Evolutionary conservation across 1,284 basidiomycete genomes (phyloP).

Genomic region (Tausonia pullulans): DNA sequence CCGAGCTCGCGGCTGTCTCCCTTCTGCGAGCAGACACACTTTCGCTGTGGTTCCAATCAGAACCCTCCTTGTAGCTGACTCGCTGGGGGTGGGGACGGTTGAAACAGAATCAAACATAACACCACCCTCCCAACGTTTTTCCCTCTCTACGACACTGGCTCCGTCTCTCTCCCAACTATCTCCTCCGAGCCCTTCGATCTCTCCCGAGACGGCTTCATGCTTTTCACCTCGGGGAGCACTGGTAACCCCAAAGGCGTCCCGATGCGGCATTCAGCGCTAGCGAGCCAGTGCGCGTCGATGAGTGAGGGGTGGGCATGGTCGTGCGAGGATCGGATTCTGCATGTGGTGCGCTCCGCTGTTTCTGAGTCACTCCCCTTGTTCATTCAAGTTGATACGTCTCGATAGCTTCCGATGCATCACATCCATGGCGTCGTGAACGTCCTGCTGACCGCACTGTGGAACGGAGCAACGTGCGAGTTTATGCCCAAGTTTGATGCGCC

Average conservation of each 20-base stretch:
- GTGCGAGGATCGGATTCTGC: conserved; percentile 20
- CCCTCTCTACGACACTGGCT: conserved; percentile 12
- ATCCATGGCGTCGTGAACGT: conserved; percentile 32
- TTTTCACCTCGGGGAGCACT: conserved; percentile 32
- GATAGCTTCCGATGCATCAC: conserved; percentile 28
- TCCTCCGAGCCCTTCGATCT: conserved; percentile 19
- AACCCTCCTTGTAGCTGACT: too few relatives aligned
- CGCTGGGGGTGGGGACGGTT: too few relatives aligned
- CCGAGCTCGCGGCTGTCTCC: conserved; percentile 19
- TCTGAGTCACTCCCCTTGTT: neutral
- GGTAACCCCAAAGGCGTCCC: conserved; percentile 32
- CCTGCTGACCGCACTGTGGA: conserved; percentile 29
- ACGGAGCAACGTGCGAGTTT: conserved; percentile 30
- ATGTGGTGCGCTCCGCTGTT: conserved; percentile 16
- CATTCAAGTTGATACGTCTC: neutral
- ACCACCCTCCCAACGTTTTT: neutral
- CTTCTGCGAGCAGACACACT: neutral
- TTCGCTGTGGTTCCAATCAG: neutral
- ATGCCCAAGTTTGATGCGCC: conserved; percentile 29
- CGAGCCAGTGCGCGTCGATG: conserved; percentile 26
- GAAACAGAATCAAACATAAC: conserved; percentile 10
- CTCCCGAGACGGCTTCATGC: conserved; percentile 28
- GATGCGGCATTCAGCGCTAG: conserved; percentile 28
- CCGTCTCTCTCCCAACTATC: conserved; percentile 16
- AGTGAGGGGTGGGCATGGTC: conserved; percentile 28